Conservation (phyloP, 1,284 basidiomycete species). For the Ceratobasidium sp. region DNA sequence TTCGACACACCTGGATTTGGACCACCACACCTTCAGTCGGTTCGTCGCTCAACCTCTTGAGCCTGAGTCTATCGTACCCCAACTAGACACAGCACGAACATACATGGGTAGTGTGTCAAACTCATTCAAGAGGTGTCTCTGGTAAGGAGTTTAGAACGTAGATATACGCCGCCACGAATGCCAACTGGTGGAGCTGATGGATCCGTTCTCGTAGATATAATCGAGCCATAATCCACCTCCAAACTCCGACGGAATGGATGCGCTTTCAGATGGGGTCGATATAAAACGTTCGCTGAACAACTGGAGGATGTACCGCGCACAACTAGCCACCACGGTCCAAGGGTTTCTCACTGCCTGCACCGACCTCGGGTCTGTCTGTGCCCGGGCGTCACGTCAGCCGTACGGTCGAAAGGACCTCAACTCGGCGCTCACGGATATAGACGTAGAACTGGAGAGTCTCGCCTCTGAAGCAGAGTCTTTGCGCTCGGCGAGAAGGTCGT, state of each 20-base stretch:
- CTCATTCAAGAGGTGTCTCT: no score
- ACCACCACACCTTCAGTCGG: no score
- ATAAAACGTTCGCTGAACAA: background rate
- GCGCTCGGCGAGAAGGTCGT: no score
- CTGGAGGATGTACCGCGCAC: background rate
- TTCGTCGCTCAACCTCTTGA: no score
- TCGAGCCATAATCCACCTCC: background rate
- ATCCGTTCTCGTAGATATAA: background rate
- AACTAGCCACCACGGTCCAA: background rate
- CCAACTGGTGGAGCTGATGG: no score
- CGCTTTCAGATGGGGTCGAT: background rate
- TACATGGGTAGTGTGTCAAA: no score
- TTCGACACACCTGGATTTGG: no score
- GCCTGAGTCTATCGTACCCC: no score
- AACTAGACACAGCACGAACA: no score
- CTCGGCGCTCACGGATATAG: background rate
- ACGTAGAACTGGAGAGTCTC: background rate
- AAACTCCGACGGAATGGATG: background rate
- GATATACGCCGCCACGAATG: no score
- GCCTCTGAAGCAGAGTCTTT: background rate
- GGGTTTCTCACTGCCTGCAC: background rate
- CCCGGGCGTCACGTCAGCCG: no score
- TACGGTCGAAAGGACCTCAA: background rate
- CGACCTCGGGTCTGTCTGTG: background rate
- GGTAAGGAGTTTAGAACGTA: no score